Percentiles rank a stretch among this genome's conserved stretches.
These are phyloP conservation scores for Chlorophyllum brunneum DNA, from an alignment of 768 basidiomycete species.

Conservation along the genomic window DNA sequence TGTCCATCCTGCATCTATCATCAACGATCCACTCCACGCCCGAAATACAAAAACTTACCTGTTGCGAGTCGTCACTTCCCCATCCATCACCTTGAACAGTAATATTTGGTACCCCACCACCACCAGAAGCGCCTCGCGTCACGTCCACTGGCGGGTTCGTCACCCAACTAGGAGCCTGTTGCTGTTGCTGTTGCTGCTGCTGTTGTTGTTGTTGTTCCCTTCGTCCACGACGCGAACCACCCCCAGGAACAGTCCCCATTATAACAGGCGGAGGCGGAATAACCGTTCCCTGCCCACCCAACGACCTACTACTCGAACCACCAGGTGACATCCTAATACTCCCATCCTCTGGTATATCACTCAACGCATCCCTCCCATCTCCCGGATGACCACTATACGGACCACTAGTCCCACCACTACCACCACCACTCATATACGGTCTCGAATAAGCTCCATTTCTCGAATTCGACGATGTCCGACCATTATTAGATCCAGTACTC, in stretches of 20 bases:
- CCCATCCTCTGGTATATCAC: slow-evolving; percentile 11
- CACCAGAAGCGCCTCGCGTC: neutral
- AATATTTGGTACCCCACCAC: slow-evolving; percentile 1
- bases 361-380: neutral
- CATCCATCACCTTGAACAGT: neutral
- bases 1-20: too few species aligned
- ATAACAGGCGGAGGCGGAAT: neutral
- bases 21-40: neutral
- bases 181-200: too few species aligned
- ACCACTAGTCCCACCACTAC: neutral
- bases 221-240: neutral
- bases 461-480: neutral
- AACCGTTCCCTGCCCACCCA: neutral
- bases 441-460: neutral
- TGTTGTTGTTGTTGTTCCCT: too few species aligned
- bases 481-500: neutral
- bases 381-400: neutral
- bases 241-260: neutral
- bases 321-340: slow-evolving; percentile 1
- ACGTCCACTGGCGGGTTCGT: too few species aligned
- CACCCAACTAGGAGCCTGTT: too few species aligned
- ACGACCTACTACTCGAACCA: neutral
- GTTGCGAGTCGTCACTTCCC: neutral
- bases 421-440: neutral
- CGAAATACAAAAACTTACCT: neutral